A percentile compares a stretch with the other conserved stretches of the same genome.
Conservation (phyloP, 768 basidiomycete species). For the Tulasnella sp. region DNA sequence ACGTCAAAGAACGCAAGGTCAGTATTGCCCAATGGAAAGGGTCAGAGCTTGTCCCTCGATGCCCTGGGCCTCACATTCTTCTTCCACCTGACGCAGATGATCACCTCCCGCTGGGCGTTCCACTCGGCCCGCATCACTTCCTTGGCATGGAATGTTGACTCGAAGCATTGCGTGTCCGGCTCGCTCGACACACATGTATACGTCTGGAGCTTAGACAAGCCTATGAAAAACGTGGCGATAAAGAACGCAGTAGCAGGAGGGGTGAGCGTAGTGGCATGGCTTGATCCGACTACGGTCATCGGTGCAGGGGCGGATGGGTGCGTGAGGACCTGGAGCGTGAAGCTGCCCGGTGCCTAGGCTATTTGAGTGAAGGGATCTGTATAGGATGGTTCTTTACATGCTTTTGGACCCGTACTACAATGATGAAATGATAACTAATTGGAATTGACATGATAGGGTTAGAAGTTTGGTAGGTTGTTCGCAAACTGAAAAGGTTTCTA, state of each 20-base stretch:
- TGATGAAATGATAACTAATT: too few relatives aligned
- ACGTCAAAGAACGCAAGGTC: conserved; percentile 55
- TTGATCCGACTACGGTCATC: conserved; percentile 46
- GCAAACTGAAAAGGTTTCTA: too few relatives aligned
- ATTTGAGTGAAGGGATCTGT: too few relatives aligned
- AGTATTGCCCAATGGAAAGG: conserved; percentile 15
- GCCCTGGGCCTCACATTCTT: neutral
- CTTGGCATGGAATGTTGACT: conserved; percentile 63
- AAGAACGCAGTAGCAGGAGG: conserved; percentile 83
- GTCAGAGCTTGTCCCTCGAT: neutral
- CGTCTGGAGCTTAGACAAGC: conserved; percentile 60
- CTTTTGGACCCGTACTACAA: too few relatives aligned
- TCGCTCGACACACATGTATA: conserved; percentile 91
- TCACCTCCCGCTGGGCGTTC: conserved; percentile 73
- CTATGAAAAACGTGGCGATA: conserved; percentile 64
- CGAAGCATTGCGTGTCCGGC: conserved; percentile 70
- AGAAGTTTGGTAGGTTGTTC: too few relatives aligned
- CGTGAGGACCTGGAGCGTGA: conserved; percentile 51
- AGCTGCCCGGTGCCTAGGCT: conserved; percentile 11
- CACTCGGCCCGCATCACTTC: conserved; percentile 75
- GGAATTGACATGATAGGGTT: too few relatives aligned
- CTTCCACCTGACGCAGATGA: conserved; percentile 32
- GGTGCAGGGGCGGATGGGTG: conserved; percentile 76
- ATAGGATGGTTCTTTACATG: too few relatives aligned
- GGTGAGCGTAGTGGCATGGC: conserved; percentile 71